Percentiles rank a stretch among this genome's conserved stretches.
These are phyloP conservation scores for Botrytis aclada DNA, from an alignment of 2,329 filamentous ascomycete genomes.

Conservation along the genomic window DNA sequence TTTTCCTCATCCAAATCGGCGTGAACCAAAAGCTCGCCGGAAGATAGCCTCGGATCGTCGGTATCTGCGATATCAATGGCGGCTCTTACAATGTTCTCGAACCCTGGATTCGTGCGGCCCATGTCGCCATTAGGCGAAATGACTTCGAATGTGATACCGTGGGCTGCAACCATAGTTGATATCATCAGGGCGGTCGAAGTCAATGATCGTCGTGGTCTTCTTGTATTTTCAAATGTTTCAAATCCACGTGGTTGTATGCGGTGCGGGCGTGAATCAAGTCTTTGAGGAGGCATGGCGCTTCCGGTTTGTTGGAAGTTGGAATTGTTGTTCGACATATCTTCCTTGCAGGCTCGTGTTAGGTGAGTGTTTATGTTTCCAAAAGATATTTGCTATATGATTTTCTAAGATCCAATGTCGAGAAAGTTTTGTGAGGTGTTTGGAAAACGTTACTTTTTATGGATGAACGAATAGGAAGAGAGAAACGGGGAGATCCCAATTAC, in stretches of 20 bases:
- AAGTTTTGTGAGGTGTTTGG: neutral
- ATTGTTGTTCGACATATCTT: neutral
- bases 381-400: neutral
- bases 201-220: neutral
- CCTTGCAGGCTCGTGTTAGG: neutral
- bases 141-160: neutral
- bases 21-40: neutral
- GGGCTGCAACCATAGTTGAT: neutral
- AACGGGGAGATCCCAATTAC: neutral
- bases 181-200: neutral
- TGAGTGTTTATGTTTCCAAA: neutral
- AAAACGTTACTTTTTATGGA: neutral
- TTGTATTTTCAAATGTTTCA: neutral
- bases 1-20: neutral
- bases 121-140: neutral
- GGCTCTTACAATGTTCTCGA: neutral
- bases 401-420: neutral
- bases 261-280: neutral
- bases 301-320: neutral
- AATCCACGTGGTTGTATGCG: neutral
- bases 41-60: neutral
- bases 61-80: neutral
- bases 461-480: neutral
- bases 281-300: neutral
- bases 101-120: neutral